Conservation (phyloP, 176 grass and related monocot species). For the Melocanna baccifera region DNA sequence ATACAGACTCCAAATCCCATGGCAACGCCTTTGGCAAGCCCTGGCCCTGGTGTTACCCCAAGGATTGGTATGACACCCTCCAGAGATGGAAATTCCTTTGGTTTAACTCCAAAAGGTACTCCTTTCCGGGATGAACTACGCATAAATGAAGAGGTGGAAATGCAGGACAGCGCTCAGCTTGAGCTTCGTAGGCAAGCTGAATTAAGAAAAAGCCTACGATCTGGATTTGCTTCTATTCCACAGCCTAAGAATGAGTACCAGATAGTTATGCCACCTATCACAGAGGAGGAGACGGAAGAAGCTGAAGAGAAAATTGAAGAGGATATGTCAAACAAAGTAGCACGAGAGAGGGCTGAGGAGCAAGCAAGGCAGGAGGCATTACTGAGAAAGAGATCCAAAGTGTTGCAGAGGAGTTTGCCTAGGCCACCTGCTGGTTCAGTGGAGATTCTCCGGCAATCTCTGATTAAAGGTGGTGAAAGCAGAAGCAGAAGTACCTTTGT, state of each 20-base stretch:
- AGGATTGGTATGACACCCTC: constrained; percentile 79
- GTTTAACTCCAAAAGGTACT: constrained; percentile 66
- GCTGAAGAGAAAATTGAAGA: constrained; percentile 78
- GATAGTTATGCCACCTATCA: constrained; percentile 71
- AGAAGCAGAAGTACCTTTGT: constrained; percentile 71
- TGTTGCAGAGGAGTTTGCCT: constrained; percentile 84
- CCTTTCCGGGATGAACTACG: constrained; percentile 76
- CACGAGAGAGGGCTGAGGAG: constrained; percentile 72
- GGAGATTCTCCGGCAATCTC: constrained; percentile 60
- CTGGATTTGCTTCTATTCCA: constrained; percentile 65
- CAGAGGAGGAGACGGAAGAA: constrained; percentile 69
- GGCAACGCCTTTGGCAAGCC: constrained; percentile 71
- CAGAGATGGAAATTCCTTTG: constrained; percentile 64
- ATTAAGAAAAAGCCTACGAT: constrained; percentile 56
- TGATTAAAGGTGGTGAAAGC: constrained; percentile 74
- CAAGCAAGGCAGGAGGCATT: constrained; percentile 67
- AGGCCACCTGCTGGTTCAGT: constrained; percentile 68
- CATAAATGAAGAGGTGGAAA: constrained; percentile 82
- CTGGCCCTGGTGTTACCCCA: constrained; percentile 68
- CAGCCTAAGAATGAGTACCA: constrained; percentile 90
- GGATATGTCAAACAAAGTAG: constrained; percentile 78
- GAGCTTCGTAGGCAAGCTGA: constrained; percentile 71
- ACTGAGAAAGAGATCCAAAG: constrained; percentile 89
- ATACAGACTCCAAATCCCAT: constrained; percentile 89
- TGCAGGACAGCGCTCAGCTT: constrained; percentile 60